Evolutionary conservation across 768 basidiomycete species (phyloP).

Genomic region (Tremella mesenterica): DNA sequence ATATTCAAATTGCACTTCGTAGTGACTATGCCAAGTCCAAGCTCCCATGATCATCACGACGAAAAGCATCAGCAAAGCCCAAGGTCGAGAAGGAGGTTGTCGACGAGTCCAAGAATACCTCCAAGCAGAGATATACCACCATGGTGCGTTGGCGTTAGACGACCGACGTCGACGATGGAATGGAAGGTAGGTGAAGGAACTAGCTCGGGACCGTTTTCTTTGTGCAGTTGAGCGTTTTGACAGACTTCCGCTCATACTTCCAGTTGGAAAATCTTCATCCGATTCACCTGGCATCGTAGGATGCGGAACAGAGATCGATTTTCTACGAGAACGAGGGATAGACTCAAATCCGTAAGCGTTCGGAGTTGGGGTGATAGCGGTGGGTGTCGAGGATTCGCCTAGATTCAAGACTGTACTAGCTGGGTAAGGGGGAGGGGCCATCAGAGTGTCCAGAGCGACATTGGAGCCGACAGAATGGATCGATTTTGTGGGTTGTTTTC

Average conservation of each 20-base stretch:
- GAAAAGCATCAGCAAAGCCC: slow-evolving; percentile 1
- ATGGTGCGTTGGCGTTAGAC: slow-evolving; percentile 14
- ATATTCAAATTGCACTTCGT: slow-evolving; percentile 76
- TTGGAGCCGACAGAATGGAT: slow-evolving; percentile 23
- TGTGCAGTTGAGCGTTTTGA: slow-evolving; percentile 12
- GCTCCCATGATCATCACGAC: slow-evolving; percentile 37
- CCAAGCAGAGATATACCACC: slow-evolving; percentile 4
- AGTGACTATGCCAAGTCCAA: slow-evolving; percentile 46
- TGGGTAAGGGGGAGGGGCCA: slow-evolving; percentile 1
- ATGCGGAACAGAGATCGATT: too few relatives aligned
- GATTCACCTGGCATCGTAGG: slow-evolving; percentile 13
- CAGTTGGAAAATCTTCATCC: slow-evolving; percentile 9
- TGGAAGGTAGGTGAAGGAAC: slow-evolving; percentile 26
- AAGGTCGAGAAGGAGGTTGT: slow-evolving; percentile 4
- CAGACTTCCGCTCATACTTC: background rate
- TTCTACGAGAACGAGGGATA: background rate
- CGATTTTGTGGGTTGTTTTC: slow-evolving; percentile 1
- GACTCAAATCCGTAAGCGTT: background rate
- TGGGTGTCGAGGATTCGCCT: background rate
- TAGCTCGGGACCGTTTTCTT: slow-evolving; percentile 14
- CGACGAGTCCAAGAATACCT: background rate
- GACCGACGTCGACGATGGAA: slow-evolving; percentile 21
- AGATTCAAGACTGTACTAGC: background rate
- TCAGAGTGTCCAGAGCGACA: slow-evolving; percentile 12
- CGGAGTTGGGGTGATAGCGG: background rate